Conservation (phyloP, 192 early-diverging fungal genomes). For the Chytriomyces sp. region DNA sequence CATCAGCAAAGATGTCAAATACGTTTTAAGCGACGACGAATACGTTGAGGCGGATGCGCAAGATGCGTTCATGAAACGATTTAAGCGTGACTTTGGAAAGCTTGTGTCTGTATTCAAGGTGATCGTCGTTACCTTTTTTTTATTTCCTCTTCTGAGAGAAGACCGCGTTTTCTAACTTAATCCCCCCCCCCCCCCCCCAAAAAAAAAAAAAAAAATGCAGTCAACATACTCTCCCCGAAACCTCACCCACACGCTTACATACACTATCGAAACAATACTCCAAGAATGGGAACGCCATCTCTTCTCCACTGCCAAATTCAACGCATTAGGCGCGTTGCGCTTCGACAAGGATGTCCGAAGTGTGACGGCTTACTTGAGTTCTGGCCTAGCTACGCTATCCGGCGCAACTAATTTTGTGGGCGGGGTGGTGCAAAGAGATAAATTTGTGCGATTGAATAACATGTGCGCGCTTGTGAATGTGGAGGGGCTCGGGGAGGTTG, state of each 20-base stretch:
- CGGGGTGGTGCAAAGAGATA: slow-evolving; percentile 61
- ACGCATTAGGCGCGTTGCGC: slow-evolving; percentile 86
- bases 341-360: slow-evolving; percentile 92
- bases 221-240: slow-evolving; percentile 55
- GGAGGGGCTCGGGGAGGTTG: slow-evolving; percentile 74
- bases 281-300: slow-evolving; percentile 89
- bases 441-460: slow-evolving; percentile 81
- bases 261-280: slow-evolving; percentile 71
- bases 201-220: background rate
- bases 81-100: slow-evolving; percentile 69
- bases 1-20: slow-evolving; percentile 83
- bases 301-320: slow-evolving; percentile 80
- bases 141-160: slow-evolving; percentile 47
- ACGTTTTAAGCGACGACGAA: slow-evolving; percentile 90
- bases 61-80: slow-evolving; percentile 83
- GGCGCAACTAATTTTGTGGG: too few species aligned
- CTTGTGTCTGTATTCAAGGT: slow-evolving; percentile 68
- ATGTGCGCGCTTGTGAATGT: slow-evolving; percentile 83
- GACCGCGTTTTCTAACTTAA: slow-evolving; percentile 5
- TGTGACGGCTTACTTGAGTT: slow-evolving; percentile 51
- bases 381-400: slow-evolving; percentile 55
- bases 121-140: slow-evolving; percentile 21
- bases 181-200: slow-evolving; percentile 51
- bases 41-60: slow-evolving; percentile 74
- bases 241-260: slow-evolving; percentile 65